Base-by-base conservation (phyloP, 1,139 yeast species). In the Scheffersomyces stambukii region DNA sequence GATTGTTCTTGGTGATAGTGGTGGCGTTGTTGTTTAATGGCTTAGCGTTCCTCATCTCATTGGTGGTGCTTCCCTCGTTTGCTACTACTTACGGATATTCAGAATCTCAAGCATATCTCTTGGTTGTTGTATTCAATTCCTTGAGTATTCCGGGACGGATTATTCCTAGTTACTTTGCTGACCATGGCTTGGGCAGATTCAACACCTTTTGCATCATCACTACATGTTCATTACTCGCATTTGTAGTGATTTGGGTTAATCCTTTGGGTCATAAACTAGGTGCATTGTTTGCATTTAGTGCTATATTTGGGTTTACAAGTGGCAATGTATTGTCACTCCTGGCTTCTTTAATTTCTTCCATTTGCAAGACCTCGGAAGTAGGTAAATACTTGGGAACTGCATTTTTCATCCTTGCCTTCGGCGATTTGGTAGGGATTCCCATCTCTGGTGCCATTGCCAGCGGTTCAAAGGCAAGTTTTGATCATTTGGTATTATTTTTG, bases 401-500 rank as follows among this genome's bases (percentile, higher is more conserved):
- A 5, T 60, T 53, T 36, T 57, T 52, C 35, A 53, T 51, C 18
- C 49, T 57, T 29, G 51, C 63, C 34, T 44, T 52, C 35, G 60
- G 62, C 12, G 58, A 60, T 34, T 48, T 60, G 25, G 36, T 57
- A 16, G 64, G 64, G 1, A 51, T 60, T 10, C 64, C 64, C 1
- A 47, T 60, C 31, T 64, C 62, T 5, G 64, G 66, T 2, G 64
- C 64, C 12, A 57, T 60, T 14, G 51, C 53, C 3, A 49, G 43
- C 10, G 44, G 45, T 5, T 33, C 47, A 4, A 28, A 34, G 12
- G 36, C 38, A 12, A 40, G 48, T 14, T 58, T 38, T 30, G 58
- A 57, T 27, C 37, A 56, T 32, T 40, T 58, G 43, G 62, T 57
- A 6, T 41, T 52, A 4, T 56, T 57, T 35, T 48, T 56, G 11